Conservation (phyloP, 2,329 filamentous ascomycete genomes). For the Colletotrichum zoysiae region DNA sequence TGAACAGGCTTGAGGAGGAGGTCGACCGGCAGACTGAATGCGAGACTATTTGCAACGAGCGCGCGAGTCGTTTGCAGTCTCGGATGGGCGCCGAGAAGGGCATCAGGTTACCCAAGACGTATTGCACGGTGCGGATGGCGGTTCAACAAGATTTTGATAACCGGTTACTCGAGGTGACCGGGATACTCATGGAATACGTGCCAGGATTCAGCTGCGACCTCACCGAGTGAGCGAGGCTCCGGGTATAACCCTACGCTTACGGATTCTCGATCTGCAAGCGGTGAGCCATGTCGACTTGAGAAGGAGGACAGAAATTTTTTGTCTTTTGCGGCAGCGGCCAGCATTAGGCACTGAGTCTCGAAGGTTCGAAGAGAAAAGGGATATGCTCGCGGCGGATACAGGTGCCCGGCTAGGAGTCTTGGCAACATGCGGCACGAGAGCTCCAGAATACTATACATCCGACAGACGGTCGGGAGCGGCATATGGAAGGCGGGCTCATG, state of each 20-base stretch:
- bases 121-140: slow-evolving; percentile 18
- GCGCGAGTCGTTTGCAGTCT: background rate
- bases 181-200: slow-evolving; percentile 24
- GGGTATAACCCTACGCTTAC: background rate
- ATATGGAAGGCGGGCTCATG: background rate
- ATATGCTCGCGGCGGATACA: background rate
- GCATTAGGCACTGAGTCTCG: background rate
- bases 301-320: background rate
- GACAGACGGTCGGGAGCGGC: background rate
- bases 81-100: slow-evolving; percentile 12
- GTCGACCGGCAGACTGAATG: slow-evolving; percentile 28
- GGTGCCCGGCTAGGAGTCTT: background rate
- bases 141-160: slow-evolving; percentile 4
- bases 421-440: background rate
- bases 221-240: background rate
- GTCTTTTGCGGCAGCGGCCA: background rate
- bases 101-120: slow-evolving; percentile 6
- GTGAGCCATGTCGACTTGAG: background rate
- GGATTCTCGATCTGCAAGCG: background rate
- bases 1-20: slow-evolving; percentile 27
- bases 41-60: slow-evolving; percentile 9
- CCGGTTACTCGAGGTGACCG: slow-evolving; percentile 12
- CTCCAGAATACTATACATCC: background rate
- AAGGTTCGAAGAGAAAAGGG: background rate
- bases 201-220: slow-evolving; percentile 20